Base-by-base conservation (phyloP, 129 eudicot genomes). In the Mikania micrantha region DNA sequence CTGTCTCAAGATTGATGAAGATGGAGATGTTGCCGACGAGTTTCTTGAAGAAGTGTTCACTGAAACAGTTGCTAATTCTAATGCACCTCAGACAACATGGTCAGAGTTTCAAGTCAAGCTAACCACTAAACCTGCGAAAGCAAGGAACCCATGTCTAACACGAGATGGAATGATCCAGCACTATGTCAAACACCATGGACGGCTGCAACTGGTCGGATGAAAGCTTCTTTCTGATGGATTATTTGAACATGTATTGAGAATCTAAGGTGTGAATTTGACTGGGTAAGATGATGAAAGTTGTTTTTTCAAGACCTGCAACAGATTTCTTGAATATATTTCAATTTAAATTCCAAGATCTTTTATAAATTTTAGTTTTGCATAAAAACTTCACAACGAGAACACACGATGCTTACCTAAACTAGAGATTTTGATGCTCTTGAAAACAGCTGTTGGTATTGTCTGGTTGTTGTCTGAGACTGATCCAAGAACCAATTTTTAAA, bases 21-120 rank as follows among this genome's bases (percentile, higher is more conserved):
- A 92, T 34, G 98, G 98, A 40, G 98, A 86, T 44, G 85, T 92
- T 69, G 98, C 98, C 1, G 88, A 92, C 52, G 96, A 92, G 70
- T 92, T 92, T 42, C 78, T 92, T 20, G 87, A 84, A 20, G 96
- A 92, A 58, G 81, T 85, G 8, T 25, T 63, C 2, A 67, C 78
- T 3, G 88, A 75, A 34, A 56, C 67, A 9, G 41, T 64, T 45
- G 56, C 69, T 7, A n/a, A n/a, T n/a, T n/a, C n/a, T n/a, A 34
- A 29, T 41, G 24, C 45, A 20, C 67, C 72, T 47, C 83, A 68
- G 8, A 72, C 16, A 2, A 72, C 75, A 4, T 9, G 52, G 36
- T 83, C 96, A 11, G 82, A 47, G 50, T 82, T 92, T 68, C 74
- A 82, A 82, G 85, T 82, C 47, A 88, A 88, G 58, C 31, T 57